Base-by-base conservation (phyloP, 352 stramenopile species). In the Phytophthora pisi region DNA sequence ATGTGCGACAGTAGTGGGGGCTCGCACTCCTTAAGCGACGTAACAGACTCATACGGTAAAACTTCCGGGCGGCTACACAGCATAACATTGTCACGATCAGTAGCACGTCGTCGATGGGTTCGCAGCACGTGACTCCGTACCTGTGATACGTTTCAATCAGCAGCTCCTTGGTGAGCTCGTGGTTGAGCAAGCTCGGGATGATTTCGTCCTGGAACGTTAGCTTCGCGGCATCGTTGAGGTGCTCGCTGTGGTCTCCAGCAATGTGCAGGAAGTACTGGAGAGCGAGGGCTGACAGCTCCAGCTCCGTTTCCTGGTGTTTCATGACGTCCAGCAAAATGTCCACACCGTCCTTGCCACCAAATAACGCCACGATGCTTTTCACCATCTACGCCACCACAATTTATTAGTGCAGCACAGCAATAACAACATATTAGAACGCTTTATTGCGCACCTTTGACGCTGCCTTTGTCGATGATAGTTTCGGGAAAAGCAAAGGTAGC, bases 241-340 rank as follows among this genome's bases (percentile, higher is more conserved):
- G 75, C 5, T 73, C 51, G 2, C 66, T 57, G 53, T 92, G 82
- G 47, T 88, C 72, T 7, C 77, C 84, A 40, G 82, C 84, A 51
- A 92, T 89, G 40, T 95, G 86, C 4, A 95, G 70, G 56, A 91
- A 95, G 58, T 93, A 93, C 31, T 95, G 86, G 24, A 95, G 70
- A 18, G 88, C 86, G 18, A 95, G 75, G 30, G 85, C 81, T 7
- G 82, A 86, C 0, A 95, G 70, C 56, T 95, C 88, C 4, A 83
- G 57, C 34, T 92, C 77, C 5, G 79, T 74, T 56, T 86, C 63
- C 42, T 88, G 74, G 52, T 88, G 76, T 28, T 82, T 79, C 76
- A 95, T 90, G 9, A 86, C 83, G 50, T 92, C 79, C 31, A 93
- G 61, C 20, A 95, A 66, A 24, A 92, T 75, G 4, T 91, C 84